Percentiles rank a stretch among this genome's conserved stretches.
phyloP scores from a whole-genome alignment of 768 basidiomycete species.

The Hydnum rufescens region DNA sequence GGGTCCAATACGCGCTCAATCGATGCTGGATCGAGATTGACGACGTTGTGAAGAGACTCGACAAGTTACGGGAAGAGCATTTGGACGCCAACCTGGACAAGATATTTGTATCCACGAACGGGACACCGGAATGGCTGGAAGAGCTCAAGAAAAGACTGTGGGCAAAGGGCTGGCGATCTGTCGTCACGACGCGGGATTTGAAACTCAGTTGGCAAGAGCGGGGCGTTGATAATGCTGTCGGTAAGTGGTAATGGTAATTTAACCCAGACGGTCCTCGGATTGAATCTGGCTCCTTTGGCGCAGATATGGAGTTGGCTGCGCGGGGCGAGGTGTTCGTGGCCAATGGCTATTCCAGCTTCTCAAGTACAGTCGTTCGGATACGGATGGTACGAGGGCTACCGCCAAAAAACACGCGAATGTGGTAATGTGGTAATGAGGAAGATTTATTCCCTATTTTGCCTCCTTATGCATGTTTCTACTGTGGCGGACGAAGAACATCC shows the following conservation, averaged over 20 bases:
- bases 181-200: constrained; percentile 37
- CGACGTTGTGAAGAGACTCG: constrained; percentile 23
- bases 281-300: neutral
- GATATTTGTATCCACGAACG: constrained; percentile 51
- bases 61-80: constrained; percentile 22
- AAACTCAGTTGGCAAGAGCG: constrained; percentile 31
- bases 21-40: constrained; percentile 2
- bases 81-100: constrained; percentile 20
- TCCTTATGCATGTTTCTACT: no score
- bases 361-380: neutral
- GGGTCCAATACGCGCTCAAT: constrained; percentile 11
- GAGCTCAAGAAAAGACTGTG: constrained; percentile 26
- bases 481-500: no score
- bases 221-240: constrained; percentile 33
- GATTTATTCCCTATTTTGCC: no score
- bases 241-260: neutral
- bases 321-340: constrained; percentile 47
- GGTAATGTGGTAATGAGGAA: no score
- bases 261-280: neutral
- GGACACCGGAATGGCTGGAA: constrained; percentile 27
- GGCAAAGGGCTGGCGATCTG: constrained; percentile 25
- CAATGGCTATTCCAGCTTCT: constrained; percentile 25
- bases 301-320: constrained; percentile 47
- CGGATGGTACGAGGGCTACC: neutral
- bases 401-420: neutral